Conservation (phyloP, 106 monocot species). For the Dioscorea alata region DNA sequence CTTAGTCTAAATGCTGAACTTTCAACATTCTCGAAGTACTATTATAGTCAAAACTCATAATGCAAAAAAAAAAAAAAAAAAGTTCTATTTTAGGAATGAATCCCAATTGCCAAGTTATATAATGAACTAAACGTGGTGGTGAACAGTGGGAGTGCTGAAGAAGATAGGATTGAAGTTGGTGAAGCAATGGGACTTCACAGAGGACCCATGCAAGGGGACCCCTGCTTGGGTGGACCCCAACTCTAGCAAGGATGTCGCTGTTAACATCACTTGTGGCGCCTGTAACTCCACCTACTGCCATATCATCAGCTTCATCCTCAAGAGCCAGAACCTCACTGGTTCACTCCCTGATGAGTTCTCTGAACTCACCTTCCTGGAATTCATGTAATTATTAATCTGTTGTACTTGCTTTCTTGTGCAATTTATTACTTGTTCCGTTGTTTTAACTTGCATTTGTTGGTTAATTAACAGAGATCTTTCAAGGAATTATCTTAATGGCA, state of each 20-base stretch:
- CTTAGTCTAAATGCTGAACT: too few species aligned
- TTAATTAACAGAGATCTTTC: background rate
- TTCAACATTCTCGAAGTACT: too few species aligned
- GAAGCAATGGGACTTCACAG: constrained; percentile 22
- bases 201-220: constrained; percentile 21
- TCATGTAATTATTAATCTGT: background rate
- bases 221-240: background rate
- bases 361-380: background rate
- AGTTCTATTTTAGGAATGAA: too few species aligned
- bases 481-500: background rate
- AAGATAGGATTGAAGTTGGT: constrained; percentile 9
- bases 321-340: background rate
- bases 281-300: constrained; percentile 1
- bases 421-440: too few species aligned
- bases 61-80: too few species aligned
- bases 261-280: background rate
- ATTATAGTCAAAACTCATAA: too few species aligned
- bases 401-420: background rate
- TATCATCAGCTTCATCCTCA: background rate
- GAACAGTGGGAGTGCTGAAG: constrained; percentile 24
- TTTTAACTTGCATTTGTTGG: background rate
- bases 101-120: too few species aligned
- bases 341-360: background rate
- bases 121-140: background rate
- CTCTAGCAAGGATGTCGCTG: background rate